Evolutionary conservation across 495 filamentous ascomycete genomes (phyloP).

Genomic region (Polyplosphaeria fusca): DNA sequence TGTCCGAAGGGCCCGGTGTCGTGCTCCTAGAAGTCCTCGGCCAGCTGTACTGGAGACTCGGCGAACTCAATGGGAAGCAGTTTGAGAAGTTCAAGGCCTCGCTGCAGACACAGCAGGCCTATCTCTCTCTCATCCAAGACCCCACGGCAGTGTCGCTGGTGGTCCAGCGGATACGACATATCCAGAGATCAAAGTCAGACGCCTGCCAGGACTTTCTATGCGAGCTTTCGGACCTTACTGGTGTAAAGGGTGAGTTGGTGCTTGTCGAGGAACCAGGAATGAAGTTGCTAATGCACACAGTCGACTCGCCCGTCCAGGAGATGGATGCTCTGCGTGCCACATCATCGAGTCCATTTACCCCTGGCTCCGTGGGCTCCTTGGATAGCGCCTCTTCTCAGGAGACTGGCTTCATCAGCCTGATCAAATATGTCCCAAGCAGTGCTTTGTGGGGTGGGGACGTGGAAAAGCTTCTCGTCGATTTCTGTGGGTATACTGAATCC

Average conservation of each 20-base stretch:
- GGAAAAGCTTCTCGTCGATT: constrained; percentile 27
- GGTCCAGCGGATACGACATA: constrained; percentile 26
- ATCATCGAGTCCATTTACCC: constrained; percentile 18
- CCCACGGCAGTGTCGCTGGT: constrained; percentile 17
- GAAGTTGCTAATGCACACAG: constrained; percentile 13
- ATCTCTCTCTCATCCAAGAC: constrained; percentile 21
- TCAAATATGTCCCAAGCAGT: constrained; percentile 22
- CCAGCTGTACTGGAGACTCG: constrained; percentile 27
- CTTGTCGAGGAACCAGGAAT: background rate
- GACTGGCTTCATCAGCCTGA: constrained; percentile 11
- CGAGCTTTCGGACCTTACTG: constrained; percentile 23
- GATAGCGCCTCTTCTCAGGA: constrained; percentile 15
- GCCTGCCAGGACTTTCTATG: constrained; percentile 29
- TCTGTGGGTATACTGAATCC: background rate
- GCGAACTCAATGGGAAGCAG: constrained; percentile 29
- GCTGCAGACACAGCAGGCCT: constrained; percentile 12
- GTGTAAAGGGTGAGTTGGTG: constrained; percentile 17
- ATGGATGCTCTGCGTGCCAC: constrained; percentile 19
- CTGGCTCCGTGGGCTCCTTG: constrained; percentile 5
- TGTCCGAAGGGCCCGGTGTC: constrained; percentile 23
- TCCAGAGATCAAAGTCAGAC: constrained; percentile 26
- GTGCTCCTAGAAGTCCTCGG: constrained; percentile 28
- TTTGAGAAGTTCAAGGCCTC: constrained; percentile 27
- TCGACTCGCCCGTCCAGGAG: constrained; percentile 17
- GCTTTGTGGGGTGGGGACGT: constrained; percentile 18